Conservation (phyloP, 2,329 filamentous ascomycete genomes). For the Hypoxylon sp. region DNA sequence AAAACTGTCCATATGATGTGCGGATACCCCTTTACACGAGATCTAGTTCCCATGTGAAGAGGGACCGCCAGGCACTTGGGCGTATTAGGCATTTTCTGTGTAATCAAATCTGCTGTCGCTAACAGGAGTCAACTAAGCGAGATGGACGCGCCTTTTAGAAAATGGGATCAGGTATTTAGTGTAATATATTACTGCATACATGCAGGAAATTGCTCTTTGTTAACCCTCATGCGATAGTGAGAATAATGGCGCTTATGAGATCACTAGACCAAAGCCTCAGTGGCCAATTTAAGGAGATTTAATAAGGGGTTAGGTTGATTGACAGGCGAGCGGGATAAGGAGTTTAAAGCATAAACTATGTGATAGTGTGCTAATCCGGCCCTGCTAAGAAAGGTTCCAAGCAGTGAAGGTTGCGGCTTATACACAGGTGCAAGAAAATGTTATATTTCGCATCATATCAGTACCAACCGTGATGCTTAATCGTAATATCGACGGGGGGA, state of each 20-base stretch:
- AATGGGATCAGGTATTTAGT: not conserved
- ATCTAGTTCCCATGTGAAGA: constrained; percentile 31
- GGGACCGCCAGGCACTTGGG: constrained; percentile 11
- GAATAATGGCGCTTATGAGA: constrained; percentile 27
- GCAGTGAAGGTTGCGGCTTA: constrained; percentile 12
- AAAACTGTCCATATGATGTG: constrained; percentile 37
- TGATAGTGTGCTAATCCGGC: constrained; percentile 14
- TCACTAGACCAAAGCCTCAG: constrained; percentile 25
- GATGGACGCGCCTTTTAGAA: constrained; percentile 7
- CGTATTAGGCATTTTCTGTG: constrained; percentile 6
- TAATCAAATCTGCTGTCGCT: constrained; percentile 3
- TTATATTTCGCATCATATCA: constrained; percentile 17
- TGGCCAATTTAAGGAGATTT: constrained; percentile 16
- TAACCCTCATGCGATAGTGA: constrained; percentile 16
- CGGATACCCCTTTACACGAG: constrained; percentile 37
- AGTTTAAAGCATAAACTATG: constrained; percentile 22
- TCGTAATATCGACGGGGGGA: constrained; percentile 2
- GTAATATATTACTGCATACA: not conserved
- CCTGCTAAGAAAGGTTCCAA: constrained; percentile 9
- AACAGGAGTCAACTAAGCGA: constrained; percentile 1
- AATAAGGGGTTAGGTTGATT: constrained; percentile 12
- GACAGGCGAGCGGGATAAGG: constrained; percentile 5
- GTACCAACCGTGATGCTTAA: constrained; percentile 9
- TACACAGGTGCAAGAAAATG: constrained; percentile 1
- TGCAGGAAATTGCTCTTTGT: constrained; percentile 7